phyloP scores from a whole-genome alignment of 768 basidiomycete species.

The Russula sp. region DNA sequence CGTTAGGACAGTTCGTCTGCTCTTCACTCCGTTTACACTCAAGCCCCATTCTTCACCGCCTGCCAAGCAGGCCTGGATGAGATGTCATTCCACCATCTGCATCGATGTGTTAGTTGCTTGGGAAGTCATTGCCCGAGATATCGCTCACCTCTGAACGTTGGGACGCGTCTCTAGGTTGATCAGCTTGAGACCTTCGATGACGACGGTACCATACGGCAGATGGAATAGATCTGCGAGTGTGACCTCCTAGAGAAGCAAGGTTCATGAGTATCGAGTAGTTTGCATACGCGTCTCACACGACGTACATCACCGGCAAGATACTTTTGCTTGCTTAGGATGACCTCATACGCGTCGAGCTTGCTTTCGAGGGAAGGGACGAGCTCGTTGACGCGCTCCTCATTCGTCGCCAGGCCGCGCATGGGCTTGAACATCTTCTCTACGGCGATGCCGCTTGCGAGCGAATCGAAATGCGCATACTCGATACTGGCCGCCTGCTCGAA shows the following conservation, averaged over 20 bases:
- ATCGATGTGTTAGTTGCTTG: not conserved
- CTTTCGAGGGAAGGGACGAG: not conserved
- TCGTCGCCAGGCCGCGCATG: not conserved
- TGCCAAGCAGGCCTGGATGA: conserved; percentile 8
- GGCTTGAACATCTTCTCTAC: conserved; percentile 2
- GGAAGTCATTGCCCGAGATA: not conserved
- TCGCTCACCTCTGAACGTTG: conserved; percentile 6
- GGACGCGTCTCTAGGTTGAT: not conserved
- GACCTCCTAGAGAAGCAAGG: not conserved
- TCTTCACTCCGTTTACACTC: not conserved
- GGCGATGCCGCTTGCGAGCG: not conserved
- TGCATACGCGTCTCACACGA: not conserved
- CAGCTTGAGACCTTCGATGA: not conserved
- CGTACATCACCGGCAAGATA: conserved; percentile 21
- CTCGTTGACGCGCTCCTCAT: conserved; percentile 8
- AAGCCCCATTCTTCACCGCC: conserved; percentile 10
- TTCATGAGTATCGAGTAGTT: not conserved
- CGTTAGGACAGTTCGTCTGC: not conserved
- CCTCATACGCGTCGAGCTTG: conserved; percentile 13
- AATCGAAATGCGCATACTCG: conserved; percentile 23
- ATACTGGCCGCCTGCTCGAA: conserved; percentile 30
- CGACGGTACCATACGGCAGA: not conserved
- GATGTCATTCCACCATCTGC: conserved; percentile 18
- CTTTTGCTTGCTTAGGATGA: conserved; percentile 11
- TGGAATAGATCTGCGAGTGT: conserved; percentile 18